Evolutionary conservation across 129 eudicot species (phyloP).

Genomic region (Flaveria robusta): DNA sequence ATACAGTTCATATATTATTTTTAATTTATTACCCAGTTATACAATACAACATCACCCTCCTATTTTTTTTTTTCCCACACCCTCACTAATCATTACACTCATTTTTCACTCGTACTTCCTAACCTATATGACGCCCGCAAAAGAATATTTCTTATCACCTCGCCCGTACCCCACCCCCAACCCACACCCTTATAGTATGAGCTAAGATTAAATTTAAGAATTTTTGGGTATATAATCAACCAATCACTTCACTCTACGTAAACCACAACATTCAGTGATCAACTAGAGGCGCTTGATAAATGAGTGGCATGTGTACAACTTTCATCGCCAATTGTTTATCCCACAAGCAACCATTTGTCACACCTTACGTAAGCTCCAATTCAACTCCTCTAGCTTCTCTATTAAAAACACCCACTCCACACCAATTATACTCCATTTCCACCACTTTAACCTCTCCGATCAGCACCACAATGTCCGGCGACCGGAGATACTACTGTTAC

Average conservation of each 20-base stretch:
- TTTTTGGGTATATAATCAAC: neutral
- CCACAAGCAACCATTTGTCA: conserved; percentile 19
- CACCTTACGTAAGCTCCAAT: conserved; percentile 31
- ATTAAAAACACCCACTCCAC: conserved; percentile 7
- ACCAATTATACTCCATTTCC: conserved; percentile 10
- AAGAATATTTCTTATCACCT: no score
- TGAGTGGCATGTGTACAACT: conserved; percentile 9
- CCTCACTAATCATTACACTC: no score
- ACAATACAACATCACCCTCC: no score
- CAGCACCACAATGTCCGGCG: conserved; percentile 34
- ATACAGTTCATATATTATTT: no score
- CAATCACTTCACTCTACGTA: neutral
- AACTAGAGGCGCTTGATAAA: neutral
- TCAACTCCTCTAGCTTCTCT: neutral
- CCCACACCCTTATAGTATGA: no score
- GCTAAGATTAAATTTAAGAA: no score
- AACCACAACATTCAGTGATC: neutral
- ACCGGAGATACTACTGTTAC: conserved; percentile 42
- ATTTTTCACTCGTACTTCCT: no score
- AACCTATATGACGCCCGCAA: no score
- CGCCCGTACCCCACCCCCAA: no score
- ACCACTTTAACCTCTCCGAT: neutral
- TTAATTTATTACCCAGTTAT: no score
- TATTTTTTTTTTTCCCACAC: no score
- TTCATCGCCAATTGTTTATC: conserved; percentile 23